Conservation (phyloP, 495 filamentous ascomycete genomes). For the Penicillium antarcticum region DNA sequence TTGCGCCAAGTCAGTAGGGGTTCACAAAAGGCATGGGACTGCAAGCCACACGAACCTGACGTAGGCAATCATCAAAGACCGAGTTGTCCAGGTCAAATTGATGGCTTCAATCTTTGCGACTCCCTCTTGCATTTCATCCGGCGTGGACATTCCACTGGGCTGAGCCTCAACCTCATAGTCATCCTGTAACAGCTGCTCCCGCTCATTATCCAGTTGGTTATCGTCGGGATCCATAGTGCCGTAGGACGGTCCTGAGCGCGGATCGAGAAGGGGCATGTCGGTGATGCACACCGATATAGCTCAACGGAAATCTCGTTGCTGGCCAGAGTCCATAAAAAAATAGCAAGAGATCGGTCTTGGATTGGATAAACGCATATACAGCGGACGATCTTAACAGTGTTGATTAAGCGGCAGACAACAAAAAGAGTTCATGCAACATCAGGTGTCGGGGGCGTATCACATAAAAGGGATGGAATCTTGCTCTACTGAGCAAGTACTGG, state of each 20-base stretch:
- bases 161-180: conserved; percentile 28
- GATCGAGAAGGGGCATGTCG: conserved; percentile 40
- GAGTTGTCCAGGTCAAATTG: conserved; percentile 52
- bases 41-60: conserved; percentile 41
- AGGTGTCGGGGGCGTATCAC: conserved; percentile 14
- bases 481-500: conserved; percentile 11
- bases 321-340: too few relatives aligned
- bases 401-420: conserved; percentile 7
- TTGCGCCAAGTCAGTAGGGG: conserved; percentile 19
- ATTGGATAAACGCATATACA: neutral
- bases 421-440: conserved; percentile 21
- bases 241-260: conserved; percentile 36
- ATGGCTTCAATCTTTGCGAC: conserved; percentile 57
- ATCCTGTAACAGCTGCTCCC: conserved; percentile 31
- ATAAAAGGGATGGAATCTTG: conserved; percentile 17
- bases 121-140: conserved; percentile 48
- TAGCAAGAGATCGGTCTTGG: neutral
- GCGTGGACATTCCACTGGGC: conserved; percentile 20
- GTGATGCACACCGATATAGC: conserved; percentile 7
- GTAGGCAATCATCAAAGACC: conserved; percentile 52
- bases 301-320: neutral
- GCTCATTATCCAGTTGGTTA: conserved; percentile 27
- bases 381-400: conserved; percentile 5
- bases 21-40: conserved; percentile 2
- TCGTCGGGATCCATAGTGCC: conserved; percentile 34